phyloP scores from a whole-genome alignment of 2,329 filamentous ascomycete species.

The Colletotrichum sp. region DNA sequence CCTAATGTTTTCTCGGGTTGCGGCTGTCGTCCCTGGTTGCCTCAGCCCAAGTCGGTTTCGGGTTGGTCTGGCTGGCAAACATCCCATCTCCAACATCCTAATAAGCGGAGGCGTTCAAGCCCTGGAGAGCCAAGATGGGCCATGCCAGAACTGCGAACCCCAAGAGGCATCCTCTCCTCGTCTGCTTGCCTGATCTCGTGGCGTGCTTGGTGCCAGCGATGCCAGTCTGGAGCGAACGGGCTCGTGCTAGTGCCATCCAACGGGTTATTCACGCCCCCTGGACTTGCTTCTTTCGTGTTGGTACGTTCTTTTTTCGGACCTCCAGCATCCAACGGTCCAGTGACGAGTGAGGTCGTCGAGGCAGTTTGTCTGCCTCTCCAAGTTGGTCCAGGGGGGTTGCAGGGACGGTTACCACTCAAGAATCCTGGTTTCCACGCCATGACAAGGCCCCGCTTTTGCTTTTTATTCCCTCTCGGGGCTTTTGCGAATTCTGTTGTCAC shows the following conservation, averaged over 20 bases:
- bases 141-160: not conserved
- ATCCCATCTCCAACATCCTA: not conserved
- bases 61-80: not conserved
- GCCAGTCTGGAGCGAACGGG: not conserved
- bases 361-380: not conserved
- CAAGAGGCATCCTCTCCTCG: not conserved
- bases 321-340: slow-evolving; percentile 1
- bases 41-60: not conserved
- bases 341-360: not conserved
- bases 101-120: not conserved
- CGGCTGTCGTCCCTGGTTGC: not conserved
- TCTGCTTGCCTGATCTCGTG: not conserved
- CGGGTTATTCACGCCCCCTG: not conserved
- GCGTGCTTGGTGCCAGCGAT: not conserved
- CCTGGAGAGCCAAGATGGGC: not conserved
- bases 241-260: not conserved
- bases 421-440: slow-evolving; percentile 6
- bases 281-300: slow-evolving; percentile 7
- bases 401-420: not conserved
- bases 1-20: not conserved
- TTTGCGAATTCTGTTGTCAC: slow-evolving; percentile 4
- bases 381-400: not conserved
- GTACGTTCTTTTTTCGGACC: not conserved
- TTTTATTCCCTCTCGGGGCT: slow-evolving; percentile 18
- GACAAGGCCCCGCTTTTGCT: not conserved